Base-by-base conservation (phyloP, 805 yeast genomes). In the Kuraishia floccosa region DNA sequence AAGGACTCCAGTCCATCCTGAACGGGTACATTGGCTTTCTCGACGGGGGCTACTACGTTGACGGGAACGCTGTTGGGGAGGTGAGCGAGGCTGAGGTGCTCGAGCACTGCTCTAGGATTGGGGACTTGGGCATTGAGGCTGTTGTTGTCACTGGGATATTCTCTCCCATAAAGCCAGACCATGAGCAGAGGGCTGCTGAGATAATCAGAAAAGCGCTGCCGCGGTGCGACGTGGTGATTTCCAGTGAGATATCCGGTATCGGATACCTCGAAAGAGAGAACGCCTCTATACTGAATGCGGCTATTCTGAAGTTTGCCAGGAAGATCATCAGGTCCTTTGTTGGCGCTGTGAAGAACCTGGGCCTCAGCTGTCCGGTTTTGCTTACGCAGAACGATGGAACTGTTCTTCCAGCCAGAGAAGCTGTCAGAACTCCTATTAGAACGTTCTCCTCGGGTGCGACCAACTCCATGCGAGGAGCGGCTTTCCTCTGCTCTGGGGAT, bases 361-460 rank as follows among this genome's bases (percentile, higher is more conserved):
- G 63, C 0, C 40, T 64, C 6, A 56, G 65, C 41, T 61, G 65
- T 3, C 49, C 65, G 2, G 44, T 62, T 6, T 29, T 48, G 23
- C 30, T 48, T 24, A 61, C 69, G 7, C 71, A 65, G 42, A 66
- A 66, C 40, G 70, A 66, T 36, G 72, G 71, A 5, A 65, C 72
- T 1, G 57, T 64, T 11, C 39, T 63, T 4, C 46, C 65, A 3
- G 55, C 58, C 5, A 34, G 42, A 6, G 68, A 61, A 20, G 68
- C 66, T 1, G 35, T 52, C 26, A 41, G 44, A 18, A 41, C 53
- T 4, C 71, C 71, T n/a, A 64, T 65, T 22, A 44, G 59, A 25
- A 64, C 71, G 1, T 65, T 64, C 39, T 58, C 66, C 4, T 63
- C 70, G 8, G 71, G 72, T 26, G 64, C 70, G 3, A 65, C 69